Conservation (phyloP, 495 filamentous ascomycete genomes). For the Xylaria bambusicola region DNA sequence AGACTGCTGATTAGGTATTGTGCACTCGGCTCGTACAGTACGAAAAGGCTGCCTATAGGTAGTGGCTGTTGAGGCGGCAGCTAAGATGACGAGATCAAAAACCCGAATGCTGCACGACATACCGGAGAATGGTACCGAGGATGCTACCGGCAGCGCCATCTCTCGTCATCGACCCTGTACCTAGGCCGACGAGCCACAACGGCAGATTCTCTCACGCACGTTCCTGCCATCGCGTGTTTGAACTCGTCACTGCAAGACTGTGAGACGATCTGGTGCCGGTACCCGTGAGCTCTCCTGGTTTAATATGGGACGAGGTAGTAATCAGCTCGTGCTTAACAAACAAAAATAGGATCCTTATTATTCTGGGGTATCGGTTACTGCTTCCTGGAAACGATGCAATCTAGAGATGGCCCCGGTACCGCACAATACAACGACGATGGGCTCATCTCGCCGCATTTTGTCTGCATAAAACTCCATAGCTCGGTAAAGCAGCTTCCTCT, state of each 20-base stretch:
- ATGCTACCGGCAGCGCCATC: too few species aligned
- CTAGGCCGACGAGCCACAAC: neutral
- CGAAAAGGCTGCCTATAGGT: conserved; percentile 4
- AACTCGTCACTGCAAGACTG: neutral
- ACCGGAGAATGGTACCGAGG: conserved; percentile 7
- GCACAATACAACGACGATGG: conserved; percentile 3
- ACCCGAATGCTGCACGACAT: conserved; percentile 19
- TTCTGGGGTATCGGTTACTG: conserved; percentile 11
- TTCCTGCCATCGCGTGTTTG: neutral
- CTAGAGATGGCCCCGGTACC: conserved; percentile 7
- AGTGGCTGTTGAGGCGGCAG: conserved; percentile 5
- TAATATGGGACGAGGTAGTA: too few species aligned
- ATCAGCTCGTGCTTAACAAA: neutral
- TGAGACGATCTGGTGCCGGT: neutral
- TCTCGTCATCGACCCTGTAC: too few species aligned
- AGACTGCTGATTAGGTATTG: too few species aligned
- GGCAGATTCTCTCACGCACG: neutral
- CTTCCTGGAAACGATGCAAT: conserved; percentile 6
- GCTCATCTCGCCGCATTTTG: conserved; percentile 7
- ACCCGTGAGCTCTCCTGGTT: neutral
- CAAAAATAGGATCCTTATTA: conserved; percentile 9
- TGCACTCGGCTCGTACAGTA: conserved; percentile 18
- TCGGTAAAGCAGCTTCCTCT: conserved; percentile 6
- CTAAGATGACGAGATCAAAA: conserved; percentile 14
- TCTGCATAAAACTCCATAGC: conserved; percentile 4